A percentile compares a stretch with the other conserved stretches of the same genome.
Evolutionary conservation across 2,329 filamentous ascomycete species (phyloP).

Genomic region (Cordyceps cicadae): DNA sequence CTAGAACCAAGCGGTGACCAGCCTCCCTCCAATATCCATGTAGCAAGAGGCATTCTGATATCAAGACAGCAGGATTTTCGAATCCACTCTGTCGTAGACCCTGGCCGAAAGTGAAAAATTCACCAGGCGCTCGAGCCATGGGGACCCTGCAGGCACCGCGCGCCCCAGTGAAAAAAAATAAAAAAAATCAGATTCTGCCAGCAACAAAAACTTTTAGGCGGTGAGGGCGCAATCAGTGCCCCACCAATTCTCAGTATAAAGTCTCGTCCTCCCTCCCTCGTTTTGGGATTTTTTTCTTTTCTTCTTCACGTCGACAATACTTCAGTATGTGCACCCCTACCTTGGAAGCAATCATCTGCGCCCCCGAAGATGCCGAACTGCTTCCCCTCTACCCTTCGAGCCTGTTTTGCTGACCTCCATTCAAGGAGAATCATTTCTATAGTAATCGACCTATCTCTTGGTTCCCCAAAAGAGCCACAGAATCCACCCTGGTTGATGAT

Average conservation of each 20-base stretch:
- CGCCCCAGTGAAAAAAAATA: constrained; percentile 2
- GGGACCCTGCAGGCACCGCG: neutral
- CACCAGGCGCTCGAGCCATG: neutral
- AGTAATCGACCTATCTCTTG: constrained; percentile 88
- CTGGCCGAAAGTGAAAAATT: neutral
- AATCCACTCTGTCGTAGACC: neutral
- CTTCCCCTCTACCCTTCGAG: constrained; percentile 7
- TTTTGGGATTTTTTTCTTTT: constrained; percentile 34
- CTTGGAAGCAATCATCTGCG: constrained; percentile 8
- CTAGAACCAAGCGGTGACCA: constrained; percentile 6
- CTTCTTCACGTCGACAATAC: constrained; percentile 56
- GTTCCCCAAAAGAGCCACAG: constrained; percentile 88
- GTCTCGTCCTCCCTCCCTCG: constrained; percentile 17
- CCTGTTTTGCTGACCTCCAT: constrained; percentile 18
- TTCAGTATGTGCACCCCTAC: constrained; percentile 40
- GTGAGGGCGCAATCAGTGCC: constrained; percentile 20
- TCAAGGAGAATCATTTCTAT: constrained; percentile 89
- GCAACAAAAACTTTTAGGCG: constrained; percentile 22
- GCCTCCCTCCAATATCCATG: neutral
- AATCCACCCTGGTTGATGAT: constrained; percentile 94
- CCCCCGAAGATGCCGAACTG: neutral
- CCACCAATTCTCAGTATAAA: constrained; percentile 32
- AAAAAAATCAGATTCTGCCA: constrained; percentile 15
- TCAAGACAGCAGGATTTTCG: neutral
- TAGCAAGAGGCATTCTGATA: neutral